Percentiles rank a stretch among this genome's conserved stretches.
phyloP scores from a whole-genome alignment of 306 rosid genomes.

The Neltuma alba region DNA sequence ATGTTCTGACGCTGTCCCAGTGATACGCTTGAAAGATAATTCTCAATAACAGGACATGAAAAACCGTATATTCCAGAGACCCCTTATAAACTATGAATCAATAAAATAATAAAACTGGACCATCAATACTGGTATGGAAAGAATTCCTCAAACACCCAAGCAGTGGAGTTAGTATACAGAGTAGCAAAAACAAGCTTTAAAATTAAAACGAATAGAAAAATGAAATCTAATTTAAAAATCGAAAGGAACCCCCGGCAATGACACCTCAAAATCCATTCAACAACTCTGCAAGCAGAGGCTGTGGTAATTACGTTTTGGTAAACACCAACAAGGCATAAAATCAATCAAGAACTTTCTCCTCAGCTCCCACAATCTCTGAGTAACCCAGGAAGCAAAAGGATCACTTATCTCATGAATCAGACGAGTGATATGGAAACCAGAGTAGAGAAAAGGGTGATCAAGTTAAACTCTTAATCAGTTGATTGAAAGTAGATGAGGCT shows the following conservation, averaged over 20 bases:
- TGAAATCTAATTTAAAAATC: slow-evolving; percentile 14
- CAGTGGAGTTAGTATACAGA: background rate
- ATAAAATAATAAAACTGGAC: background rate
- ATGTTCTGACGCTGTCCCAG: slow-evolving; percentile 9
- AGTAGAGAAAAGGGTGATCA: slow-evolving; percentile 30
- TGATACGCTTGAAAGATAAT: background rate
- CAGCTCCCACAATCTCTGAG: slow-evolving; percentile 20
- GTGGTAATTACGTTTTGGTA: background rate
- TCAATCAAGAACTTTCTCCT: slow-evolving; percentile 26
- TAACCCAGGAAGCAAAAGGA: slow-evolving; percentile 34
- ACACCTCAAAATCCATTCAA: slow-evolving; percentile 37
- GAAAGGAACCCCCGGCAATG: slow-evolving; percentile 2
- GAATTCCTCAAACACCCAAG: slow-evolving; percentile 17
- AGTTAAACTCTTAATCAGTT: slow-evolving; percentile 12
- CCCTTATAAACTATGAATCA: background rate
- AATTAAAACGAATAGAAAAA: background rate
- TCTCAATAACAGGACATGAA: slow-evolving; percentile 6
- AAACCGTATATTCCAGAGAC: slow-evolving; percentile 15
- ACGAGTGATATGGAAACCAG: background rate
- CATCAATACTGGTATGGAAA: background rate
- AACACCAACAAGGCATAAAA: slow-evolving; percentile 24
- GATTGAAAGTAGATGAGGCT: background rate
- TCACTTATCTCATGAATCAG: slow-evolving; percentile 20
- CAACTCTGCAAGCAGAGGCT: background rate
- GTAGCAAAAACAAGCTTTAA: background rate